Evolutionary conservation across 306 rosid genomes (phyloP), one percentile per base, ranked within the genome.

Genomic region (Castanopsis chinensis): DNA sequence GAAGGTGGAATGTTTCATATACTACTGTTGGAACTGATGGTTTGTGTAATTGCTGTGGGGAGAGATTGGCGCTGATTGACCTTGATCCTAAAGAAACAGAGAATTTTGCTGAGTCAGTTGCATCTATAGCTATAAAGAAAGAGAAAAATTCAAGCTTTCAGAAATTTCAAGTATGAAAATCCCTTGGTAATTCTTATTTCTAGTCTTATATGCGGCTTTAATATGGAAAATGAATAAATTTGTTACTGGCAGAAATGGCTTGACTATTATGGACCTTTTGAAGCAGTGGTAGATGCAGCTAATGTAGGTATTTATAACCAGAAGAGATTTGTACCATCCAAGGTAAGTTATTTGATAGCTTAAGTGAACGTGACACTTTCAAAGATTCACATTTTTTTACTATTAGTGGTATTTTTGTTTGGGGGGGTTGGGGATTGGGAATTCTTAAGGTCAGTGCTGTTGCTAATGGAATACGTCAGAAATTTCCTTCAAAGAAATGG

Each of bases 261-360:
- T 9, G 91, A 91, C 79, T 79, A 91, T 76, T 75, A 90, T 83
- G 99, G 97, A 76, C 97, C 99, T 70, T 92, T 92, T 81, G 99
- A 94, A 87, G 97, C 97, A 6, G 97, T 94, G 85, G 81, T 94
- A 57, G 99, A 94, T 91, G 97, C 91, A 71, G 99, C 97, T 67
- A 94, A 94, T 87, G 91, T 94, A 1, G 97, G 95, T 57, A 95
- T 92, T 79, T 87, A 76, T 76, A 81, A 89, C 88, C 97, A 91
- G 83, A 78, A 88, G 86, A 90, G 58, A 68, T 94, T 94, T 86
- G 74, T 71, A 78, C 95, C 97, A 72, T 80, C 91, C 86, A 92
- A 86, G 92, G 99, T 78, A 92, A 86, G 97, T 88, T 79, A 43
- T 77, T 69, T 63, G 56, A 82, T 69, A 70, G 35, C 78, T 78